phyloP scores from a whole-genome alignment of 805 yeast species.

The Tetrapisispora iriomotensis region DNA sequence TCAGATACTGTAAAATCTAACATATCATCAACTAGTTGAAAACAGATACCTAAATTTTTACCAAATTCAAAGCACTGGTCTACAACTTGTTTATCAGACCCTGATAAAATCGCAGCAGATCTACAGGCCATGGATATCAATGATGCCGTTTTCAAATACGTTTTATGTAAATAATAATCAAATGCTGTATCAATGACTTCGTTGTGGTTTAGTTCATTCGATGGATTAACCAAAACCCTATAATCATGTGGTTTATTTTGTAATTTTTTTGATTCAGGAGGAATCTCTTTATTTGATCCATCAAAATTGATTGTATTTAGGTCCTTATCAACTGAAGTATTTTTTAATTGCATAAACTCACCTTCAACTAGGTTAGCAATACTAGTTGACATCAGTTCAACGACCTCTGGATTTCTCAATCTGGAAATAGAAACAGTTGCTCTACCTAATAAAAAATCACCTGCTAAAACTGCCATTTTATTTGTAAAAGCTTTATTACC shows the following conservation, averaged over 20 bases:
- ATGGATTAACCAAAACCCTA: constrained; percentile 16
- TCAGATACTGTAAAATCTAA: constrained; percentile 88
- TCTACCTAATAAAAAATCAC: constrained; percentile 89
- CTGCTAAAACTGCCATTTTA: constrained; percentile 95
- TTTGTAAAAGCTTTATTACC: constrained; percentile 93
- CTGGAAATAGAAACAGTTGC: constrained; percentile 95
- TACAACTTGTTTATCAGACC: constrained; percentile 63
- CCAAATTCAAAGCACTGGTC: constrained; percentile 89
- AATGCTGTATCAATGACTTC: constrained; percentile 79
- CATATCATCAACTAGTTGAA: constrained; percentile 94
- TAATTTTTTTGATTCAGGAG: constrained; percentile 19
- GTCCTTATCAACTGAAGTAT: constrained; percentile 62
- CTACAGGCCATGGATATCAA: constrained; percentile 88
- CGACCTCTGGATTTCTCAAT: constrained; percentile 91
- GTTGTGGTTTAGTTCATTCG: constrained; percentile 38
- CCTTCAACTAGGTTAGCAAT: constrained; percentile 97
- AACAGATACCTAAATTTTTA: constrained; percentile 84
- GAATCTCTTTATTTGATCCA: constrained; percentile 35
- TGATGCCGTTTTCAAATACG: constrained; percentile 90
- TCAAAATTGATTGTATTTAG: constrained; percentile 26
- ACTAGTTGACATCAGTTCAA: constrained; percentile 87
- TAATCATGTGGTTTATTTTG: constrained; percentile 24
- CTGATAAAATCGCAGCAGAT: constrained; percentile 87
- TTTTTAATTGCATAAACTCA: constrained; percentile 96
- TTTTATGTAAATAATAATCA: constrained; percentile 89